Evolutionary conservation across 805 yeast genomes (phyloP).

Genomic region (Ogataea siamensis): DNA sequence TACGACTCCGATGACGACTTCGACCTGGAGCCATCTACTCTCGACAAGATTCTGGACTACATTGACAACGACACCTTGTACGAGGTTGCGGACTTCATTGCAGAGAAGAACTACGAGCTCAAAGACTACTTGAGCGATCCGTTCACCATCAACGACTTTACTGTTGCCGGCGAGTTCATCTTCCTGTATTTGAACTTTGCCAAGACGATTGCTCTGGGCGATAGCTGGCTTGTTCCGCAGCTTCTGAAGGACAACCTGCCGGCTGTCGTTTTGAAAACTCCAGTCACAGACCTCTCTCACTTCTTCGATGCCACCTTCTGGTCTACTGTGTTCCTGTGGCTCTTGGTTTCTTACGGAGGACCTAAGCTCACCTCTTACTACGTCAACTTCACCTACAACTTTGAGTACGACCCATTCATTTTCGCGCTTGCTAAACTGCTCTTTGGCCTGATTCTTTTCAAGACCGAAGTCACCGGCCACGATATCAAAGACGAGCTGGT

Average conservation of each 20-base stretch:
- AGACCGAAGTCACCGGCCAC: conserved; percentile 21
- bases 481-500: conserved; percentile 32
- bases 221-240: conserved; percentile 26
- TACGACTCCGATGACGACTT: conserved; percentile 10
- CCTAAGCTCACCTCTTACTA: conserved; percentile 49
- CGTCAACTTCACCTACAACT: conserved; percentile 53
- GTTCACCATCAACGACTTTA: conserved; percentile 30
- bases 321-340: conserved; percentile 42
- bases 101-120: conserved; percentile 26
- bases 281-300: conserved; percentile 38
- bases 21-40: conserved; percentile 5
- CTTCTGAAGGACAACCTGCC: conserved; percentile 28
- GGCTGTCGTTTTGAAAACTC: conserved; percentile 15
- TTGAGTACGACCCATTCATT: conserved; percentile 52
- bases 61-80: conserved; percentile 16
- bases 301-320: conserved; percentile 33
- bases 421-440: conserved; percentile 46
- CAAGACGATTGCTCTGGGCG: conserved; percentile 18
- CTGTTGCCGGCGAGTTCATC: conserved; percentile 25
- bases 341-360: conserved; percentile 36
- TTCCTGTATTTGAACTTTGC: conserved; percentile 19
- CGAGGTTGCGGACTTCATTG: conserved; percentile 23
- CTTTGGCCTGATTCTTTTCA: conserved; percentile 38
- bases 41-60: conserved; percentile 11
- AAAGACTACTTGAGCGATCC: conserved; percentile 36